These are phyloP conservation scores for Neonectria punicea DNA, from an alignment of 2,329 filamentous ascomycete genomes.

Conservation along the genomic window DNA sequence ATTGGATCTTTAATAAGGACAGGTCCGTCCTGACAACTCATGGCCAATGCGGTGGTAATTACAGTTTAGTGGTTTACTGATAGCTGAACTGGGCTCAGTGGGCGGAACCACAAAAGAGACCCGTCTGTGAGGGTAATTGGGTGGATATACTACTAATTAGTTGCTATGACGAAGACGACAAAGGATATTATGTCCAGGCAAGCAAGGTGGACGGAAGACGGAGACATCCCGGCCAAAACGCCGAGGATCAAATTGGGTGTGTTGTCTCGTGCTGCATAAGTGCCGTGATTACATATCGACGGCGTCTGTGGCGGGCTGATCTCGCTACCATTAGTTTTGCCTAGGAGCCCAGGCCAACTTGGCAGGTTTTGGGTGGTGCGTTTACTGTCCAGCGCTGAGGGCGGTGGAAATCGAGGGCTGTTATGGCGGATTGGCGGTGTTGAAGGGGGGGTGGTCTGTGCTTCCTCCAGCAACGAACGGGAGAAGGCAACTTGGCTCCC, in stretches of 20 bases:
- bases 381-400: background rate
- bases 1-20: background rate
- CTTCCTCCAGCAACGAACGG: constrained; percentile 24
- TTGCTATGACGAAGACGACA: background rate
- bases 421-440: background rate
- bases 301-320: background rate
- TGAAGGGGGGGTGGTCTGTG: constrained; percentile 23
- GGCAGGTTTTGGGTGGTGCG: constrained; percentile 1
- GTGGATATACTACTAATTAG: background rate
- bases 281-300: background rate
- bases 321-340: background rate
- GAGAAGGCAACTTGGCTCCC: constrained; percentile 33
- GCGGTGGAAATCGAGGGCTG: background rate
- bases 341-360: background rate
- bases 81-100: background rate
- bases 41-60: background rate
- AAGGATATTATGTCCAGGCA: background rate
- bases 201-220: background rate
- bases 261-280: background rate
- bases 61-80: background rate
- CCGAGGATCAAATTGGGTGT: background rate
- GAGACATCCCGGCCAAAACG: background rate
- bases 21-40: background rate
- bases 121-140: background rate
- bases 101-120: background rate